A percentile compares a stretch with the other conserved stretches of the same genome.
phyloP scores from a whole-genome alignment of 2,329 filamentous ascomycete species.

The Colletotrichum truncatum region DNA sequence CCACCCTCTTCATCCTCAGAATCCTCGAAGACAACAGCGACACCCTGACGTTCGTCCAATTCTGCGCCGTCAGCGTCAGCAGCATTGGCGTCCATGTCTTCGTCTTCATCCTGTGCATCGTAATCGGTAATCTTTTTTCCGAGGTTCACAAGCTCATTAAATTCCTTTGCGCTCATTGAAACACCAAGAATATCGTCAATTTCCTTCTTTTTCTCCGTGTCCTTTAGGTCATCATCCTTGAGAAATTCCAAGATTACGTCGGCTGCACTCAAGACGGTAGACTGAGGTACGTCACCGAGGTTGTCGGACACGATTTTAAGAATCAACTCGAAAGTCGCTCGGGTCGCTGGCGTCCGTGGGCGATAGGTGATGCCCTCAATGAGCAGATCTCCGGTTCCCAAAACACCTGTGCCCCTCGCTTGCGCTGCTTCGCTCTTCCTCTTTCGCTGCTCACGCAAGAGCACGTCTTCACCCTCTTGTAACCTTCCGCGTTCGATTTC shows the following conservation, averaged over 20 bases:
- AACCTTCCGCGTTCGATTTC: conserved; percentile 79
- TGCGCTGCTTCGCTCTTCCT: conserved; percentile 78
- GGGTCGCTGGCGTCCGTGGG: conserved; percentile 89
- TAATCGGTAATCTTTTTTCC: conserved; percentile 99
- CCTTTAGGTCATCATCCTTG: conserved; percentile 95
- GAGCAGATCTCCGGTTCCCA: conserved; percentile 84
- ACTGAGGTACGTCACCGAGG: conserved; percentile 91
- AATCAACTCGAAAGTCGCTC: conserved; percentile 94
- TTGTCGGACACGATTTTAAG: conserved; percentile 88
- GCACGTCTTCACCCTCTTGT: conserved; percentile 83
- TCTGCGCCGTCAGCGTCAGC: conserved; percentile 75
- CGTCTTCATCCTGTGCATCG: conserved; percentile 94
- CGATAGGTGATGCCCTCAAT: conserved; percentile 94
- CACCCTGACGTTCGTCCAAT: conserved; percentile 93
- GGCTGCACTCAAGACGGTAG: conserved; percentile 91
- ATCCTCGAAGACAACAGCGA: conserved; percentile 96
- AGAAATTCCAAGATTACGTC: conserved; percentile 91
- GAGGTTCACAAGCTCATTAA: conserved; percentile 95
- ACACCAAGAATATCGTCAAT: conserved; percentile 92
- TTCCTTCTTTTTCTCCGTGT: conserved; percentile 98
- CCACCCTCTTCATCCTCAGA: conserved; percentile 85
- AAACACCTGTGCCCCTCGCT: conserved; percentile 77
- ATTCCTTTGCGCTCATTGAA: conserved; percentile 85
- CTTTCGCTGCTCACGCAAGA: conserved; percentile 87
- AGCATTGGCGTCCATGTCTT: conserved; percentile 78